Evolutionary conservation across 2,329 filamentous ascomycete genomes (phyloP).

Genomic region (Akanthomyces muscarius): DNA sequence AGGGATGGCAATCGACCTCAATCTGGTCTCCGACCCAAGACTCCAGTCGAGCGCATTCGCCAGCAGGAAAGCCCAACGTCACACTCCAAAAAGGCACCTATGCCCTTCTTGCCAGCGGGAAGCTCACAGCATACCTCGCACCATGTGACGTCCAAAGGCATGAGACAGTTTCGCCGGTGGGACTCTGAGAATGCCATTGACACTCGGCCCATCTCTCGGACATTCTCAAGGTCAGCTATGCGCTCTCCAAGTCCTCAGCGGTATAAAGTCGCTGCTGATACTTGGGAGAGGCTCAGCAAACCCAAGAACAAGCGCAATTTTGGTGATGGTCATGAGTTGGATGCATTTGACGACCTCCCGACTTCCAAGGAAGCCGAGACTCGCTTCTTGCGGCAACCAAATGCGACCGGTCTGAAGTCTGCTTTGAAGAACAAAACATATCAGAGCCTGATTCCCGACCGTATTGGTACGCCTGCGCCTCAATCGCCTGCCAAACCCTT

Average conservation of each 20-base stretch:
- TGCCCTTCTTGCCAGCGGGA: slow-evolving; percentile 78
- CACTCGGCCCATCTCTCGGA: slow-evolving; percentile 52
- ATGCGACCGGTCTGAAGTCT: slow-evolving; percentile 64
- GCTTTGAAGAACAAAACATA: slow-evolving; percentile 53
- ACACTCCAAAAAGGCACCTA: slow-evolving; percentile 55
- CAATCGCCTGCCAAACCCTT: slow-evolving; percentile 55
- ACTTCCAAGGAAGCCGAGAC: slow-evolving; percentile 80
- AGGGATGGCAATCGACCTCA: slow-evolving; percentile 51
- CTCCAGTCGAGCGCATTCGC: slow-evolving; percentile 62
- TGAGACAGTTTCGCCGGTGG: slow-evolving; percentile 70
- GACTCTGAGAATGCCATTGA: slow-evolving; percentile 71
- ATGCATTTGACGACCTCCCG: slow-evolving; percentile 90
- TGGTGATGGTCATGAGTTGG: slow-evolving; percentile 88
- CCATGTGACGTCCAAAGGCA: slow-evolving; percentile 67
- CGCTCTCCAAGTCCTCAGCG: slow-evolving; percentile 59
- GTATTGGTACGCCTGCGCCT: slow-evolving; percentile 49
- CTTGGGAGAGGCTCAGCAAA: slow-evolving; percentile 66
- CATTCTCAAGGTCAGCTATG: slow-evolving; percentile 54
- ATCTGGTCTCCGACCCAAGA: slow-evolving; percentile 60
- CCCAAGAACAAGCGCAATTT: slow-evolving; percentile 59
- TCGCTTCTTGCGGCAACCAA: slow-evolving; percentile 75
- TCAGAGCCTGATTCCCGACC: slow-evolving; percentile 52
- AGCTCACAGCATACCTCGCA: slow-evolving; percentile 71
- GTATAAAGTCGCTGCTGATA: slow-evolving; percentile 42
- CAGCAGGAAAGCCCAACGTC: slow-evolving; percentile 48